Conservation (phyloP, 108 stramenopile genomes). For the Skeletonema grethae region DNA sequence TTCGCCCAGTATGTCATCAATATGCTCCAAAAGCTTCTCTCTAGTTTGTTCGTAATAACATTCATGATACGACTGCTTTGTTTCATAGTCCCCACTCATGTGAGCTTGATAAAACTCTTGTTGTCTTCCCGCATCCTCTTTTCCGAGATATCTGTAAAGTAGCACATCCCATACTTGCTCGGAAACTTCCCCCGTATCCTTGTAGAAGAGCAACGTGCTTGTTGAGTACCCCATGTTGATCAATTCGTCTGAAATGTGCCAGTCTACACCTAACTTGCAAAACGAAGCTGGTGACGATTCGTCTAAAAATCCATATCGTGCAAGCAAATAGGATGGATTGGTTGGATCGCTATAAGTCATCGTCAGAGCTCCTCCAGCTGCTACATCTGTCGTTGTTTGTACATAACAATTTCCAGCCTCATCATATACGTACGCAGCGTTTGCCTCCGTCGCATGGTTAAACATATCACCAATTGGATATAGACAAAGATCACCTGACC, state of each 20-base stretch:
- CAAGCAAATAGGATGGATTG: slow-evolving; percentile 38
- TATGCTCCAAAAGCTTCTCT: slow-evolving; percentile 36
- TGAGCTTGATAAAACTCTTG: slow-evolving; percentile 53
- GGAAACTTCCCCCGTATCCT: slow-evolving; percentile 54
- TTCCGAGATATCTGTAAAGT: slow-evolving; percentile 45
- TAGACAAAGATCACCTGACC: slow-evolving; percentile 22
- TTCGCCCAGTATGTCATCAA: slow-evolving; percentile 43
- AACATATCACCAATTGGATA: slow-evolving; percentile 24
- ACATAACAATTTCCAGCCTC: slow-evolving; percentile 52
- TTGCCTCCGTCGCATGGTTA: slow-evolving; percentile 49
- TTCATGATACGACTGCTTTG: slow-evolving; percentile 51
- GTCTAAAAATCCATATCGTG: slow-evolving; percentile 46
- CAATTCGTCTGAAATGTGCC: slow-evolving; percentile 36
- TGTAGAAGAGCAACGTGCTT: slow-evolving; percentile 55
- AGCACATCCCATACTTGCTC: slow-evolving; percentile 63
- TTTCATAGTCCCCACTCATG: slow-evolving; percentile 50
- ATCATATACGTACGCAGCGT: slow-evolving; percentile 25
- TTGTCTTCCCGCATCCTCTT: slow-evolving; percentile 21
- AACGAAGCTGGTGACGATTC: slow-evolving; percentile 53
- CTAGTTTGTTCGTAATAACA: slow-evolving; percentile 49
- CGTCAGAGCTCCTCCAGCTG: slow-evolving; percentile 31
- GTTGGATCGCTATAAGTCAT: slow-evolving; percentile 42
- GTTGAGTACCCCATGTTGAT: slow-evolving; percentile 42
- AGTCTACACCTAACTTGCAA: slow-evolving; percentile 49
- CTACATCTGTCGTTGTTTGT: slow-evolving; percentile 26